Evolutionary conservation across 2,329 filamentous ascomycete genomes (phyloP), one percentile per base, ranked within the genome.

Genomic region (Trichophaea hybrida): DNA sequence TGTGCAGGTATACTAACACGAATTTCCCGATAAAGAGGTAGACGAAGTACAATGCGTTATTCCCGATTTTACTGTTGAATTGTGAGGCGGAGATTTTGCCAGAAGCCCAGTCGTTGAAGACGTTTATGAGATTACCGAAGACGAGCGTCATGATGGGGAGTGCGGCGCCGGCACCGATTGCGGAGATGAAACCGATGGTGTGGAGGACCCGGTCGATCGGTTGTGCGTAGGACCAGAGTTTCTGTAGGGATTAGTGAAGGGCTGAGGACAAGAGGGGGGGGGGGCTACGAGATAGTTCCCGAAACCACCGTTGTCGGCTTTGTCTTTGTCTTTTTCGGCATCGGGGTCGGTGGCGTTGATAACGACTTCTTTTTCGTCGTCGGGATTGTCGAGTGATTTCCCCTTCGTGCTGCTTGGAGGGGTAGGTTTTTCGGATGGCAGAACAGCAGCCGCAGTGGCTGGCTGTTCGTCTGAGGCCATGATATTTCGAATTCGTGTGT

Each of bases 11-110:
- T 61, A 78, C 80, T 44, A 86, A 72, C 15, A 73, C 68, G 65
- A 86, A 82, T 52, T 83, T 80, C 12, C 74, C 84, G 44, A 88
- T 71, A 70, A 88, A 89, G 5, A 89, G 74, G 58, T 81, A 80
- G 58, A 88, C 78, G 67, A 88, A 81, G 70, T 83, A 86, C 0
- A 89, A 33, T 32, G 55, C 31, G 43, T 48, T 49, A 34, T 53
- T 33, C 13, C 53, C 53, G 31, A 13, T 6, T 1, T 43, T 24
- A 3, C 8, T 24, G 24, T 52, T 31, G 49, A 52, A 52, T 34
- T 35, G 24, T 2, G 13, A 10, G 17, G 10, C 17, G 2, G 12
- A 13, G 46, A 17, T 31, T 12, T 32, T 12, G 33, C 8, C 24
- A 13, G 12, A 7, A 3, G n/a, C 24, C 38, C 43, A 49, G 13